Evolutionary conservation across 1,139 yeast genomes (phyloP), one percentile per base, ranked within the genome.

Genomic region (Kodamaea alishanica): DNA sequence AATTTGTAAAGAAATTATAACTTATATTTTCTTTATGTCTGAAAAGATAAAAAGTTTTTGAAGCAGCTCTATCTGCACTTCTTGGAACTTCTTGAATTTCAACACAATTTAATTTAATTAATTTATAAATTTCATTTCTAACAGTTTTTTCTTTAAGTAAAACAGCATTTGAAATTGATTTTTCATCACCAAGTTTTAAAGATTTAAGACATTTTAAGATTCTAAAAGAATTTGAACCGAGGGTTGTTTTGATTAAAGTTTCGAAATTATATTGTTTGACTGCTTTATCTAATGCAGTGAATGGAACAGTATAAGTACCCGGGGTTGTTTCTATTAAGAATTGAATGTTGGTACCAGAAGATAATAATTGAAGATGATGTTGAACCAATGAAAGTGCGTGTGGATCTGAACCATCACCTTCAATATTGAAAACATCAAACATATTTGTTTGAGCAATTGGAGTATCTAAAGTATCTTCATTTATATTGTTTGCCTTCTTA

Each of bases 71-170:
- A 58, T 90, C 97, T 26, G 82, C 84, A 27, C 95, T 84, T 54
- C 94, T 77, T 6, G 98, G 97, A 26, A 92, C 85, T 64, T 94
- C 98, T 60, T 92, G 97, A 33, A 84, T 73, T 56, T 84, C 89
- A 23, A 83, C 63, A 11, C 81, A 70, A 49, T 82, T 81, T 49
- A 77, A 70, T 37, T 72, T 75, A 15, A 81, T 66, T 37, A 84
- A 59, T 32, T 73, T 72, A 39, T 79, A 74, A 29, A 83, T 60
- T 38, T 81, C 77, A 33, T 77, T 79, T 44, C 96, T 73, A 6
- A 89, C 87, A 26, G 83, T 84, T 46, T 79, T 79, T 41, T 87
- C 94, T 48, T 79, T 85, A 60, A 90, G 70, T 39, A 92, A 63
- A 1, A 92, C 94, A 11, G 79, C 65, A 37, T 84, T 81, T 30